A percentile compares a stretch with the other conserved stretches of the same genome.
Conservation (phyloP, 805 yeast species). For the Kuraishia molischiana region DNA sequence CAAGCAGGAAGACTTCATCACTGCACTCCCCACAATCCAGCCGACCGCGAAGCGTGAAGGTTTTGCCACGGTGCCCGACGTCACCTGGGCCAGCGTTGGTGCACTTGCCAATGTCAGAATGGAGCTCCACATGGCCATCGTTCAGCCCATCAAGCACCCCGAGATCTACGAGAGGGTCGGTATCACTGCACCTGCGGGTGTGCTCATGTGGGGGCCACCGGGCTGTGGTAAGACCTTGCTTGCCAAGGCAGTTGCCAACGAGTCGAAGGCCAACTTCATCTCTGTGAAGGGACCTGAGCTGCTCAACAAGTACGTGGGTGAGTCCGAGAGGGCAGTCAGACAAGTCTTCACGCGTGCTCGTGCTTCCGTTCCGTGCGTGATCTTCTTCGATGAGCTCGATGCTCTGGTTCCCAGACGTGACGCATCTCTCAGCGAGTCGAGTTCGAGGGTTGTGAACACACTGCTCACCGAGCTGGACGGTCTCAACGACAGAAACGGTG, state of each 20-base stretch:
- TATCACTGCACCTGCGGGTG: conserved; percentile 95
- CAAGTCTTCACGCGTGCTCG: conserved; percentile 90
- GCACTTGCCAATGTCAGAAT: conserved; percentile 74
- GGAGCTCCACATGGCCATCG: conserved; percentile 94
- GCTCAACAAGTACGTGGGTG: conserved; percentile 93
- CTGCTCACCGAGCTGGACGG: conserved; percentile 93
- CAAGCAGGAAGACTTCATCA: conserved; percentile 66
- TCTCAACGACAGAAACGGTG: conserved; percentile 82
- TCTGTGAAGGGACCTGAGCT: conserved; percentile 95
- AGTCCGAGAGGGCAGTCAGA: conserved; percentile 85
- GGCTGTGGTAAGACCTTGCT: conserved; percentile 96
- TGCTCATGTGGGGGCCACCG: conserved; percentile 97
- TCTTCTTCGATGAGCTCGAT: conserved; percentile 93
- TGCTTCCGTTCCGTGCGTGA: conserved; percentile 90
- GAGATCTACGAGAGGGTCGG: conserved; percentile 86
- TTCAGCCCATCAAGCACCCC: conserved; percentile 91
- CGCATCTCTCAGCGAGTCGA: conserved; percentile 75
- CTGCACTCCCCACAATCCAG: conserved; percentile 86
- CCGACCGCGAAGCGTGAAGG: conserved; percentile 98
- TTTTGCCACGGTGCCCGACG: conserved; percentile 97
- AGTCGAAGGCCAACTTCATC: conserved; percentile 91
- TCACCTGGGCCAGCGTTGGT: conserved; percentile 92
- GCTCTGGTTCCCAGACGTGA: conserved; percentile 95
- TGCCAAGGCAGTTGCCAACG: conserved; percentile 97
- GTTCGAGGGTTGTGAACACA: conserved; percentile 91